Conservation (phyloP, 2,329 filamentous ascomycete genomes). For the Verticillium alfalfae region DNA sequence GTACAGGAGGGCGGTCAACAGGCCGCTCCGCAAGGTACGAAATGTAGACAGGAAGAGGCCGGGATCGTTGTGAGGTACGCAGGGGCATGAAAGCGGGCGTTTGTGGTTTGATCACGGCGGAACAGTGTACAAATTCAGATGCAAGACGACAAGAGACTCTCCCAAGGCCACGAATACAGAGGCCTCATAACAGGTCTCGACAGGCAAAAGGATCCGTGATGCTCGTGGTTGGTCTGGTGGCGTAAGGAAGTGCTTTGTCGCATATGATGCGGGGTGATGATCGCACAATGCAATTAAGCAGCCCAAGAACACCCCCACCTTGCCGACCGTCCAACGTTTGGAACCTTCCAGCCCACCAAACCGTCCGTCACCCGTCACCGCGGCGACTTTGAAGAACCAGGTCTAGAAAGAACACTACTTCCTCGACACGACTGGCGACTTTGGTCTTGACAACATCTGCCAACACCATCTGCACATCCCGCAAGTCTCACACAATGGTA, state of each 20-base stretch:
- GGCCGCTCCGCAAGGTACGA: constrained; percentile 47
- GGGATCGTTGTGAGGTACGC: not conserved
- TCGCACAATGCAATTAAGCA: not conserved
- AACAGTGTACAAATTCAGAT: no score
- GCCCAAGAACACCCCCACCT: not conserved
- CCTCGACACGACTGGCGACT: not conserved
- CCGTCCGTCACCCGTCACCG: not conserved
- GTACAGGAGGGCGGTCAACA: constrained; percentile 53
- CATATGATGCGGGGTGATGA: not conserved
- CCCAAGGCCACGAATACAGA: no score
- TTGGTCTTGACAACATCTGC: not conserved
- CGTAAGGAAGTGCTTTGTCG: not conserved
- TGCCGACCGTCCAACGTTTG: not conserved
- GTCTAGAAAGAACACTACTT: constrained; percentile 13
- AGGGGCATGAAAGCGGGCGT: not conserved
- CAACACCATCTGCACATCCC: not conserved
- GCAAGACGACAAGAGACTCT: no score
- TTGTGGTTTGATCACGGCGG: not conserved
- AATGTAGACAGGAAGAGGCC: constrained; percentile 35
- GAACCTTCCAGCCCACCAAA: constrained; percentile 13
- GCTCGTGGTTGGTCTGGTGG: not conserved
- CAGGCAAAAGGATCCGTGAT: no score
- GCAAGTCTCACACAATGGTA: constrained; percentile 6
- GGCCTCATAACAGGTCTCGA: no score
- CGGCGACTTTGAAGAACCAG: constrained; percentile 1